Base-by-base conservation (phyloP, 805 yeast species). In the Grigorovia humatica region DNA sequence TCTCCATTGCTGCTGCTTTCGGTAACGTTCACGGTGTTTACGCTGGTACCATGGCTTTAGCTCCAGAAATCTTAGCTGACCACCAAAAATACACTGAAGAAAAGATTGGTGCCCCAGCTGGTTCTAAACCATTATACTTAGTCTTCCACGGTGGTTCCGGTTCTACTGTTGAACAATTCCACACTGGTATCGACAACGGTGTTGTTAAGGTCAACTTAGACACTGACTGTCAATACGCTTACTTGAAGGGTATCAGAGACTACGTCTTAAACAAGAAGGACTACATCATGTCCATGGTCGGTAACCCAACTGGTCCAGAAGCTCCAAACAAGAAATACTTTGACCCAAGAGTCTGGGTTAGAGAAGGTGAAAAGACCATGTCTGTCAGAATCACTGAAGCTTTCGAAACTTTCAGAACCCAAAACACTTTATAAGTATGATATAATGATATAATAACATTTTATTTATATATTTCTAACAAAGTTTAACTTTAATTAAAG, bases 101-200 rank as follows among this genome's bases (percentile, higher is more conserved):
- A 72, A 74, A 85, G 71, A 61, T 76, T 56, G 78, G 78, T 58
- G 66, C 83, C 58, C 61, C 71, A 53, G 67, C 74, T 57, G 69
- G 67, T 55, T 55, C 64, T 54, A 74, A 76, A 71, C 98, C 99
- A 72, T 78, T 93, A 70, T 93, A 82, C 86, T 81, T 93, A 64
- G 99, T 93, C 63, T 93, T 93, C 97, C 99, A 93, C 82, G 99
- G 99, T 78, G 99, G 99, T 75, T 93, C 99, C 58, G 99, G 99
- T 75, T 93, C 99, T 52, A 68, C 93, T 60, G 95, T 85, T 75
- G 72, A 75, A 60, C 99, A 93, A 77, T 93, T 86, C 74, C 85
- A 86, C 77, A 81, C 82, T 62, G 99, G 89, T 70, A 93, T 93
- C 75, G 73, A 71, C 71, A 77, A 80, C 76, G 99, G 99, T 80